These are phyloP conservation scores for Deuterostichococcus epilithicus DNA, from an alignment of 139 green algal genomes.

Conservation along the genomic window DNA sequence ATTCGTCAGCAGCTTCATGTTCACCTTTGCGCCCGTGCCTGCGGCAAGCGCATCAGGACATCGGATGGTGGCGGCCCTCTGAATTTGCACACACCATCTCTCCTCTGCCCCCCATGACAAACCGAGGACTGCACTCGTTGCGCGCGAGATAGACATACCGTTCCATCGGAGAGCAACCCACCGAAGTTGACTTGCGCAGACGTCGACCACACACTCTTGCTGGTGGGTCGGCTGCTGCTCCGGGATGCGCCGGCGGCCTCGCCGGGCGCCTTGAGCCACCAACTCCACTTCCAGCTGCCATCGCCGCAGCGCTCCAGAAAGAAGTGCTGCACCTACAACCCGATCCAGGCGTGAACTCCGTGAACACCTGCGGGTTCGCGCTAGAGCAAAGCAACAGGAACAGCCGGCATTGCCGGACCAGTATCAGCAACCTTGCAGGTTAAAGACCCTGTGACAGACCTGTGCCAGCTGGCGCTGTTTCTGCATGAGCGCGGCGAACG, in stretches of 20 bases:
- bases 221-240: neutral
- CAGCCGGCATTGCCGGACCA: too few species aligned
- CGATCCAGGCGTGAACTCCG: neutral
- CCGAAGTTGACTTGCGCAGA: neutral
- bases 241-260: neutral
- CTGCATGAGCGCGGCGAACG: conserved; percentile 13
- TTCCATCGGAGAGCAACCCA: neutral
- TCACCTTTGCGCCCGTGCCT: neutral
- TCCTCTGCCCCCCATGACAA: neutral
- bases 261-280: neutral
- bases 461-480: conserved; percentile 5
- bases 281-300: neutral
- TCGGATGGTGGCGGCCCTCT: neutral
- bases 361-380: too few species aligned
- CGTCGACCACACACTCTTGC: neutral
- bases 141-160: neutral
- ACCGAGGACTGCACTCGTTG: neutral
- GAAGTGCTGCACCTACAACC: conserved; percentile 1
- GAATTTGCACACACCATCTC: neutral
- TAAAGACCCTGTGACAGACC: too few species aligned
- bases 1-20: conserved; percentile 6
- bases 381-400: too few species aligned
- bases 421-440: too few species aligned
- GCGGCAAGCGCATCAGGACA: neutral
- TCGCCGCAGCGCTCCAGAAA: conserved; percentile 15